Evolutionary conservation across 495 filamentous ascomycete genomes (phyloP), one percentile per base, ranked within the genome.

Genomic region (Pseudomonodictys pantanalensis): DNA sequence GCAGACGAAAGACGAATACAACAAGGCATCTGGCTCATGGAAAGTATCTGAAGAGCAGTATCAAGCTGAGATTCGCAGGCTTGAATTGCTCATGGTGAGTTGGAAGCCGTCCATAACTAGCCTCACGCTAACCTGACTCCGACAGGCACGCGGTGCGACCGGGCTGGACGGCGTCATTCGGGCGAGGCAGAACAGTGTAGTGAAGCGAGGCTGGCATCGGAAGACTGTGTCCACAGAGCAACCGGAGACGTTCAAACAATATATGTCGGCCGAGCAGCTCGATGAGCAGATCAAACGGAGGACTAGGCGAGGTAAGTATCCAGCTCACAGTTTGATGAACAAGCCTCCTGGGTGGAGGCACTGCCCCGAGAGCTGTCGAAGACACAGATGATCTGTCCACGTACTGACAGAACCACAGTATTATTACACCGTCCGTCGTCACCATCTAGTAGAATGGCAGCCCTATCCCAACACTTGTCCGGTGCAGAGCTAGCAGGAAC

Each of bases 21-120:
- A 62, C 26, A 25, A 48, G 6, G 56, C 60, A 1, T 57, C 65
- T 29, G 53, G 68, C 28, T 17, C 25, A 18, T 73, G 67, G 71
- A 10, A 22, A 5, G 29, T 39, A 17, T 60, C 64, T 28, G 60
- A 68, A 33, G 52, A 60, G 18, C 56, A 33, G 2, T 71, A 66
- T 49, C 57, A 66, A 32, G 60, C 45, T 1, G 71, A 74, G 45
- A 67, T 74, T 35, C 66, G 68, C 38, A 61, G 72, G 6, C 65
- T 73, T 7, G 68, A 73, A 51, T 26, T 72, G 10, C 23, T 73
- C 10, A 65, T 73, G 48, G 38, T 15, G 38, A 12, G 38, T n/a
- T n/a, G n/a, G n/a, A n/a, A n/a, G n/a, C n/a, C n/a, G n/a, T n/a
- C n/a, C n/a, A n/a, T n/a, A n/a, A n/a, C n/a, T n/a, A n/a, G n/a